Base-by-base conservation (phyloP, 306 rosid genomes). In the Sechiopsis laciniata region DNA sequence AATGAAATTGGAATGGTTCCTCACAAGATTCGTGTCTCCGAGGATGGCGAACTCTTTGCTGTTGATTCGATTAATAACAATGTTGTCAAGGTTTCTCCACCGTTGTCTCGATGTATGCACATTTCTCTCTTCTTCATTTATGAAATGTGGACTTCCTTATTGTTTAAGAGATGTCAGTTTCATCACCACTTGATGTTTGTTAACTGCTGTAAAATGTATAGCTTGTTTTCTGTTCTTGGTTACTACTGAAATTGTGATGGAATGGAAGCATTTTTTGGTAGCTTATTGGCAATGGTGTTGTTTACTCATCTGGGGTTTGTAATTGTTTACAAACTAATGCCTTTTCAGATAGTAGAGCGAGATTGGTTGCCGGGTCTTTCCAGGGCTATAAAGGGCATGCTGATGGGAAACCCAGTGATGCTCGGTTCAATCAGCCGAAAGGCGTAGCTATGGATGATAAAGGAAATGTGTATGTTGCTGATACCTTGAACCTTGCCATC, bases 361-460 rank as follows among this genome's bases (percentile, higher is more conserved):
- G 99, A 82, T 83, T 94, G 80, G 95, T 94, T 71, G 99, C 99
- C 50, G 97, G 97, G n/a, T 94, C 99, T 65, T 94, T 94, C 84
- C 96, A 90, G 82, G 99, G 99, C 20, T 65, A 87, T 82, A 83
- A 90, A 16, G 97, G 97, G 57, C 97, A 94, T 78, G 90, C 86
- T 29, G 99, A 94, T 78, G 99, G 99, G 35, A 94, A 94, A 77
- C 91, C 97, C 42, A 94, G 91, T 32, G 99, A 94, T 57, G 92
- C 96, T 54, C 96, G 95, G 77, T 94, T 91, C 79, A 87, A 91
- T 86, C 96, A 94, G 81, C 99, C 99, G 65, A 88, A 85, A 82
- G 99, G 97, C 63, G 82, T 91, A 60, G 77, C 97, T 45, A 82
- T 94, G 88, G 99, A 94, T 79, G 97, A 94, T 84, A 86, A 88